These are phyloP conservation scores for Colletotrichum tabaci DNA, from an alignment of 2,329 filamentous ascomycete genomes.

Conservation along the genomic window DNA sequence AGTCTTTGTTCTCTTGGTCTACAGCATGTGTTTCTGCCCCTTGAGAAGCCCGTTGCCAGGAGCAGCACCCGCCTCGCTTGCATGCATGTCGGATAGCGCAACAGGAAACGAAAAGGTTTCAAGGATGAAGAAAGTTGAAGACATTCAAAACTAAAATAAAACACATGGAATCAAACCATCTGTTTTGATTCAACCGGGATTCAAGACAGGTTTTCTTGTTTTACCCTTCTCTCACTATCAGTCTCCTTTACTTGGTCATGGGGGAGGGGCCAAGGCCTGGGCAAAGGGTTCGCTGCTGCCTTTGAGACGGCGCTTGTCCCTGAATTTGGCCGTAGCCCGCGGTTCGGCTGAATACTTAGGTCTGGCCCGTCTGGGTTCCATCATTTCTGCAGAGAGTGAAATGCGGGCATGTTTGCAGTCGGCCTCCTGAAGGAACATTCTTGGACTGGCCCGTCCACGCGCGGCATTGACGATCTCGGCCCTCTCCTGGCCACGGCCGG, in stretches of 20 bases:
- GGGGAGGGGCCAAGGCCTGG: no score
- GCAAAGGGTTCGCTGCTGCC: background rate
- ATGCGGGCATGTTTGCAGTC: no score
- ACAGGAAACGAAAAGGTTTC: conserved; percentile 1
- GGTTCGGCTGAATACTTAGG: background rate
- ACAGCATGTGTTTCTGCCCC: background rate
- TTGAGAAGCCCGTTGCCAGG: background rate
- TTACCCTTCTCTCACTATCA: background rate
- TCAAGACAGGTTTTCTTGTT: conserved; percentile 12
- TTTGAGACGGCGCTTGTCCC: background rate
- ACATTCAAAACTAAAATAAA: no score
- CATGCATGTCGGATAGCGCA: conserved; percentile 1
- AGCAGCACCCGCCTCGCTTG: background rate
- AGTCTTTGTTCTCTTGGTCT: background rate
- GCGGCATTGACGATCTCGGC: background rate
- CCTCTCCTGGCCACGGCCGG: background rate
- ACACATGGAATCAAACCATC: background rate
- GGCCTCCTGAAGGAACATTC: no score
- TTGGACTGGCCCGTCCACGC: background rate
- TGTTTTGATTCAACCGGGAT: conserved; percentile 26
- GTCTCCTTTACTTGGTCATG: background rate
- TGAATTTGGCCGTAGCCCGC: conserved; percentile 2
- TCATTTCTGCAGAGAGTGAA: no score
- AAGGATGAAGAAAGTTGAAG: background rate
- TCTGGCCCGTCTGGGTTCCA: no score